phyloP scores from a whole-genome alignment of 208 protist genomes.

The Leishmania tarentolae region DNA sequence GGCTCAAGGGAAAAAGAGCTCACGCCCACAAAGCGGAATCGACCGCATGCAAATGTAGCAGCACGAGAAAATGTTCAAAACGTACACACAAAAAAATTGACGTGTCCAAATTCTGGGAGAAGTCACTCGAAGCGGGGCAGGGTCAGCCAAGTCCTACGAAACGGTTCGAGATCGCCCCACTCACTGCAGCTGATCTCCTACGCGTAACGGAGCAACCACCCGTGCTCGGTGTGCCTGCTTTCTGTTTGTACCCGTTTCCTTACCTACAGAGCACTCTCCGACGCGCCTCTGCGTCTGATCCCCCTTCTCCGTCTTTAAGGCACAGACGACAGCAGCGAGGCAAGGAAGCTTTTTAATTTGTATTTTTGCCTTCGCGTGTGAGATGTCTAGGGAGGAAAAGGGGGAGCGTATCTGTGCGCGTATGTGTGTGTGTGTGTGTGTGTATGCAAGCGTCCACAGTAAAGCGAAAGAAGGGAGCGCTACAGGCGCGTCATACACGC shows the following conservation, averaged over 20 bases:
- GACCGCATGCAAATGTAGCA: background rate
- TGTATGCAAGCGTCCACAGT: no score
- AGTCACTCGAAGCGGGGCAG: background rate
- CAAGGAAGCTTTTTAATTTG: background rate
- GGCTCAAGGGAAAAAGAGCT: background rate
- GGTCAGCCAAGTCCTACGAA: background rate
- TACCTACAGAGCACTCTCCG: background rate
- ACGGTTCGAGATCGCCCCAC: background rate
- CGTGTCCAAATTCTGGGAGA: background rate
- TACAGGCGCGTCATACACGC: no score
- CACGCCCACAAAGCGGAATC: background rate
- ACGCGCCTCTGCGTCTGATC: background rate
- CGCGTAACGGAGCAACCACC: background rate
- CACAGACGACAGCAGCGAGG: no score
- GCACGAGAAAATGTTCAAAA: background rate
- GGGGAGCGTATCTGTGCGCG: no score
- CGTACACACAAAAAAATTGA: background rate
- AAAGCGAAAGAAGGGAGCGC: no score
- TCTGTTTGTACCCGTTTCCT: background rate
- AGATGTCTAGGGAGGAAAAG: background rate
- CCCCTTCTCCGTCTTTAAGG: background rate
- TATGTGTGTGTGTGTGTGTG: no score
- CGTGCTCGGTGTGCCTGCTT: background rate
- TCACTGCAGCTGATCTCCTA: background rate
- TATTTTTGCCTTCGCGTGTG: background rate